Conservation (phyloP, 2,329 filamentous ascomycete species). For the Colletotrichum orchidophilum region DNA sequence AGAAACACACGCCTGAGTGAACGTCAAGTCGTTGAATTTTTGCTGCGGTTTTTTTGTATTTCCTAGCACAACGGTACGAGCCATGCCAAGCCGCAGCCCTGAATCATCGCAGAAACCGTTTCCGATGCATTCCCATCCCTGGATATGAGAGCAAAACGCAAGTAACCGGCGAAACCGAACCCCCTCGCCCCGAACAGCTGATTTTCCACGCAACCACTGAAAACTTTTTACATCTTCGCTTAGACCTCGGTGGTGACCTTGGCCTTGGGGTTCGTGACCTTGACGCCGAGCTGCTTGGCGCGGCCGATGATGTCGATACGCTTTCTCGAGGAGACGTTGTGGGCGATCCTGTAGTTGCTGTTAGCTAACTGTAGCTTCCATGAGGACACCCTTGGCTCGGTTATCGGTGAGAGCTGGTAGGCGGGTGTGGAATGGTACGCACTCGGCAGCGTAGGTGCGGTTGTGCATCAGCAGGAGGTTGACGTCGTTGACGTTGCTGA, state of each 20-base stretch:
- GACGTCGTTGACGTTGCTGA: conserved; percentile 95
- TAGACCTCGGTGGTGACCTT: conserved; percentile 96
- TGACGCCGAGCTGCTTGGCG: conserved; percentile 98
- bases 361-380: conserved; percentile 20
- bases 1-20: conserved; percentile 18
- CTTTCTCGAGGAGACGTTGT: conserved; percentile 98
- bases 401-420: neutral
- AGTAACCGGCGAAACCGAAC: conserved; percentile 29
- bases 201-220: conserved; percentile 8
- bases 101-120: conserved; percentile 35
- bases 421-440: conserved; percentile 56
- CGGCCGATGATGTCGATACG: conserved; percentile 96
- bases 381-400: neutral
- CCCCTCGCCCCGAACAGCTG: conserved; percentile 24
- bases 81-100: conserved; percentile 34
- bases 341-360: conserved; percentile 78
- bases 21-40: conserved; percentile 32
- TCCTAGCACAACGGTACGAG: conserved; percentile 35
- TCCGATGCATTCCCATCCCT: conserved; percentile 35
- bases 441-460: conserved; percentile 98
- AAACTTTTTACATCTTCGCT: conserved; percentile 40
- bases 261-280: conserved; percentile 99
- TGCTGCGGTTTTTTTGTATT: conserved; percentile 33
- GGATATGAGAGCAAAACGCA: conserved; percentile 34
- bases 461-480: conserved; percentile 99